Base-by-base conservation (phyloP, 2,329 filamentous ascomycete species). In the Neofusicoccum laricinum region DNA sequence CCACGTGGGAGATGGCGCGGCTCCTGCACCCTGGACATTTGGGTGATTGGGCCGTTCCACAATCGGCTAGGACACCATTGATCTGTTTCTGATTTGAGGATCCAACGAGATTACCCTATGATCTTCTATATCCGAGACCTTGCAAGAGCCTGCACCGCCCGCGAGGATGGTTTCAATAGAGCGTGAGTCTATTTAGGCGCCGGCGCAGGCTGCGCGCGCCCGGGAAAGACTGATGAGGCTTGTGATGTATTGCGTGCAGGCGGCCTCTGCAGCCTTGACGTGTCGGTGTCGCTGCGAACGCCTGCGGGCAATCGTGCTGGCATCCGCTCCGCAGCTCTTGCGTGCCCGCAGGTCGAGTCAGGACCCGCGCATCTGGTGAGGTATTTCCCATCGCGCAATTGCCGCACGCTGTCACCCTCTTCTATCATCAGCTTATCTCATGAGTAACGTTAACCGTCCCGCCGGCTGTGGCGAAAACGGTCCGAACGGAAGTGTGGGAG, bases 381-480 rank as follows among this genome's bases (percentile, higher is more conserved):
- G 43, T 50, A 61, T 61, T 61, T 50, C 45, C 58, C 34, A 49
- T 61, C 34, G 58, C 43, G 58, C 58, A 61, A 32, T 21, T 41
- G 45, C 58, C 58, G 34, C 58, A 17, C 32, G 32, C 58, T 61
- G 58, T 61, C 53, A 46, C 46, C 34, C 58, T 38, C 58, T 25
- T 59, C 55, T 59, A 59, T 59, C 55, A 59, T 59, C 55, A 46
- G 55, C 55, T 59, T 59, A 59, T 59, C 55, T 59, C 55, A 59
- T 38, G 55, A 59, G 55, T 59, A 59, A 59, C 55, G 55, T 59
- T 59, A 46, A 43, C 50, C 62, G 51, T 64, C 62, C 51, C 51
- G 62, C 45, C 62, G 50, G 51, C 50, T 64, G 51, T 55, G 62
- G 62, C 62, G 17, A 48, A 58, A 64, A 58, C 50, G 62, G 62